These are phyloP conservation scores for Euphorbia tirucalli DNA, from an alignment of 345 rosid genomes.

Conservation along the genomic window DNA sequence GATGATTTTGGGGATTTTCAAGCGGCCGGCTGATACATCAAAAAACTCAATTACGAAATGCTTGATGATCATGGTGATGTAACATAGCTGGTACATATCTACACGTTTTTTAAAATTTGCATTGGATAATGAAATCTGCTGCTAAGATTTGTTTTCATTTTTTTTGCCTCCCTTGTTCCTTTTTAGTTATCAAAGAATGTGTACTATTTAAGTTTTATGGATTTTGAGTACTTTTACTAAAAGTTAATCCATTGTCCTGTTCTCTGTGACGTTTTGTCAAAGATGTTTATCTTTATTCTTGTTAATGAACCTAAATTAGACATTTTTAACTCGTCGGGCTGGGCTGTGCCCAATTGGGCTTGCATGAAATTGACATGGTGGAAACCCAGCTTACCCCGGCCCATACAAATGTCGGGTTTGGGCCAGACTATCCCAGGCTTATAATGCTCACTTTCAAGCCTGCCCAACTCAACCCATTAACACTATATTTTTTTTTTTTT, in stretches of 20 bases:
- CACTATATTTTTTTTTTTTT: too few relatives aligned
- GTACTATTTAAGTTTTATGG: neutral
- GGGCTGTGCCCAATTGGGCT: too few relatives aligned
- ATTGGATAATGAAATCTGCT: neutral
- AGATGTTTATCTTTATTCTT: neutral
- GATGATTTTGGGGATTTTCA: constrained; percentile 99
- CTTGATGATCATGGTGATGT: constrained; percentile 10
- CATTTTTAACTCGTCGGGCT: too few relatives aligned
- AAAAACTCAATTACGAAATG: neutral
- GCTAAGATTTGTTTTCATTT: neutral
- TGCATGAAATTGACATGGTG: too few relatives aligned
- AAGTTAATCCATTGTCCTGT: neutral
- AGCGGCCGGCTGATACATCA: constrained; percentile 53
- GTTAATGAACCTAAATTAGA: too few relatives aligned
- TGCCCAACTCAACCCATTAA: too few relatives aligned
- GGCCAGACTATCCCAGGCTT: too few relatives aligned
- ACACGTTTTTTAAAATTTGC: neutral
- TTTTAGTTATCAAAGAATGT: neutral
- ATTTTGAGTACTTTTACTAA: neutral
- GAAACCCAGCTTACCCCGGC: too few relatives aligned
- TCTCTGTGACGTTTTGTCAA: neutral
- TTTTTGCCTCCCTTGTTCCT: neutral
- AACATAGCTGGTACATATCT: constrained; percentile 10
- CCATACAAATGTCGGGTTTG: too few relatives aligned
- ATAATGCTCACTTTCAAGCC: too few relatives aligned